Evolutionary conservation across 2,329 filamentous ascomycete species (phyloP).

Genomic region (Fusarium secorum): DNA sequence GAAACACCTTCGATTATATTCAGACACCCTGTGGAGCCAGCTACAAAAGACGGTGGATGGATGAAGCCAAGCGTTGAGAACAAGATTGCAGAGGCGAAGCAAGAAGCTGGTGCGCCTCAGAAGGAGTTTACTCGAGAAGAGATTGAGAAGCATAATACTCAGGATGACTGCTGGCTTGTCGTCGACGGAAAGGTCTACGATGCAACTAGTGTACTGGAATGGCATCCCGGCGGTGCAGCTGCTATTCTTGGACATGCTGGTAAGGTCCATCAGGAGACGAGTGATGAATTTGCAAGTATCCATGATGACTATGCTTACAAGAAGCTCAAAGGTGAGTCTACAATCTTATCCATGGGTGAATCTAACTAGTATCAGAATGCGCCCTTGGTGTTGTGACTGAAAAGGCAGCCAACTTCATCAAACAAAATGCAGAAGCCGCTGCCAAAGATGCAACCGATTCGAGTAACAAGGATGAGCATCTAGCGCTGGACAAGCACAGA

Average conservation of each 20-base stretch:
- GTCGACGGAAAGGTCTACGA: not conserved
- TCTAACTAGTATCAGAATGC: not conserved
- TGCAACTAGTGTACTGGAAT: not conserved
- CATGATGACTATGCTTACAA: not conserved
- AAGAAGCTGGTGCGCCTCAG: not conserved
- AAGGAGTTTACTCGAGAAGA: not conserved
- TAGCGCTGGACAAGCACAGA: not conserved
- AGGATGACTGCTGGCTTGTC: not conserved
- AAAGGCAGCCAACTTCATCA: not conserved
- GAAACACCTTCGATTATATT: not conserved
- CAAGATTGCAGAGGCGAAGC: not conserved
- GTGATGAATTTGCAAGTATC: not conserved
- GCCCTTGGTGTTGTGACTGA: not conserved
- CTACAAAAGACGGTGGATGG: not conserved
- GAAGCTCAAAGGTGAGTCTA: not conserved
- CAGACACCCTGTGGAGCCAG: not conserved
- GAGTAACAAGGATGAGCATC: not conserved
- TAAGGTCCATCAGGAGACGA: not conserved
- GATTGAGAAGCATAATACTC: not conserved
- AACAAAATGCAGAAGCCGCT: not conserved
- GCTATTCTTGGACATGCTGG: not conserved
- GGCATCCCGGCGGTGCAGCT: not conserved
- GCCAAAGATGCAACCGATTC: not conserved
- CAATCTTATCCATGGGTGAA: fast-evolving
- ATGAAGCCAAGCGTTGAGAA: not conserved